Conservation (phyloP, 306 rosid species). For the Cucumis cinereus region DNA sequence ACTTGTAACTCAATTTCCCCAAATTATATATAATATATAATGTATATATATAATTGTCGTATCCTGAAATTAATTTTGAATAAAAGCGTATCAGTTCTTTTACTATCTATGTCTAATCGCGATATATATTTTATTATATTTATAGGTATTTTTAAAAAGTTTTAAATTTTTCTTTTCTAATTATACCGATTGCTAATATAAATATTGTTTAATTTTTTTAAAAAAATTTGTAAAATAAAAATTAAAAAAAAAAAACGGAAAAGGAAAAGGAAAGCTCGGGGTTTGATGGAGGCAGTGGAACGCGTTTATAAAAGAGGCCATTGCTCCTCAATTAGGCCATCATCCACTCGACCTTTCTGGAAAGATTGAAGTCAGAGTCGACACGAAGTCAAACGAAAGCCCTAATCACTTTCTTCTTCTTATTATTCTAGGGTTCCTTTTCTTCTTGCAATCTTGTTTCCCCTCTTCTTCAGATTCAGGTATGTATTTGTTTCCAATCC, state of each 20-base stretch:
- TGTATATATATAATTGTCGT: neutral
- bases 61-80: neutral
- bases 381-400: neutral
- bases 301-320: neutral
- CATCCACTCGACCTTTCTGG: neutral
- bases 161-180: too few species aligned
- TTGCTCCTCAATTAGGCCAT: neutral
- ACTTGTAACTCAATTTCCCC: too few species aligned
- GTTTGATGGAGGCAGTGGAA: neutral
- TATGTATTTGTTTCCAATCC: neutral
- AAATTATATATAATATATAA: too few species aligned
- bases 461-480: neutral
- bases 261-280: neutral
- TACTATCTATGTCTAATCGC: too few species aligned
- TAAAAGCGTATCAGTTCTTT: too few species aligned
- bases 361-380: neutral
- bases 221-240: neutral
- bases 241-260: neutral
- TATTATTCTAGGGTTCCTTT: neutral
- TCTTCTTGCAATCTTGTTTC: neutral
- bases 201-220: too few species aligned
- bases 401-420: neutral
- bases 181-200: too few species aligned
- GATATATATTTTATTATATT: too few species aligned
- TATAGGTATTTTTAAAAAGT: too few species aligned